Base-by-base conservation (phyloP, 352 stramenopile genomes). In the Globisporangium canariense region DNA sequence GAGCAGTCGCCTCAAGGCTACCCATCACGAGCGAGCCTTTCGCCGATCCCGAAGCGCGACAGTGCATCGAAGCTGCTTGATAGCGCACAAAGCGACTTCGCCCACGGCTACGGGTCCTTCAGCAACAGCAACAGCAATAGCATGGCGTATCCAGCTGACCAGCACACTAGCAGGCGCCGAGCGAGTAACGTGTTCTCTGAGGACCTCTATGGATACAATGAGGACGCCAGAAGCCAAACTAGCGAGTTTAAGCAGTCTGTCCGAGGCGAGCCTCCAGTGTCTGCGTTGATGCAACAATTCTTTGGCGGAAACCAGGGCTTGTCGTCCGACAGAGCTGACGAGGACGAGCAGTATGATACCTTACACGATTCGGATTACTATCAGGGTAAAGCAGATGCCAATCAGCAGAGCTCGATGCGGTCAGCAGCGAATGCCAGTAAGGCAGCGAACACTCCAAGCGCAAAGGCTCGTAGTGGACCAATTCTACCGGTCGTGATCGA, bases 401-500 rank as follows among this genome's bases (percentile, higher is more conserved):
- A 55, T 3, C 30, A 47, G 36, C 56, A 53, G 45, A 41, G 46
- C 16, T 16, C 32, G 4, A 20, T 45, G 5, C 4, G 18, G 4
- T n/a, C 28, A 57, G 10, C 32, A 55, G 25, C 25, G 45, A 65
- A 36, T 36, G n/a, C 14, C 67, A 55, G 32, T 22, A 49, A 49
- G 11, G 18, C 16, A 9, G 43, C 11, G 18, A 54, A 28, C 25
- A 10, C 58, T 14, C 8, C 67, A 57, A 32, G 18, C 16, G 45
- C 60, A 9, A 55, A 54, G 11, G 18, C 49, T 18, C 36, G 58
- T 25, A 41, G 49, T 13, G 58, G 54, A 14, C 64, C 66, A 30
- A 66, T 86, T 1, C 34, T 95, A 0, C 86, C 86, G 9, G 66
- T 78, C 16, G 79, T 87, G 13, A 83, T 93, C n/a, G 81, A 95